Evolutionary conservation across 2,329 filamentous ascomycete genomes (phyloP).

Genomic region (Fusarium pseudocircinatum): DNA sequence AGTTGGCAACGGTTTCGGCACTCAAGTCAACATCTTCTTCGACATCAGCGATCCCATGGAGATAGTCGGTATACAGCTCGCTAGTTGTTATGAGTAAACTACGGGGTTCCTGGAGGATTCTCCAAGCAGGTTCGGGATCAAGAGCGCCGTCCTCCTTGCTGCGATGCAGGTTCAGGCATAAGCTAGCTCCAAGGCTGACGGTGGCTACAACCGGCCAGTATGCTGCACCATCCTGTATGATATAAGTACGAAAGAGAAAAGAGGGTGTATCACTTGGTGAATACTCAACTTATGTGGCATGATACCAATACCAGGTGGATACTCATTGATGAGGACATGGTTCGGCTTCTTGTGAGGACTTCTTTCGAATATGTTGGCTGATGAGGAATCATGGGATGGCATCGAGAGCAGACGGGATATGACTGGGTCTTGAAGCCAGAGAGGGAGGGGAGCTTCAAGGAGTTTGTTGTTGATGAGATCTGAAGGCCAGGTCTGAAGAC

Average conservation of each 20-base stretch:
- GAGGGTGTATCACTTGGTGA: slow-evolving; percentile 26
- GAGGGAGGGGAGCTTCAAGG: slow-evolving; percentile 76
- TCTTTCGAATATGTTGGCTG: slow-evolving; percentile 60
- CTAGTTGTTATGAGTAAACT: slow-evolving; percentile 80
- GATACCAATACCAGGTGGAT: slow-evolving; percentile 87
- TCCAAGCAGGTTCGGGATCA: slow-evolving; percentile 59
- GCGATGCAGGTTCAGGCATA: slow-evolving; percentile 81
- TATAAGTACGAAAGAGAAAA: slow-evolving; percentile 46
- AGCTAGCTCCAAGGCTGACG: slow-evolving; percentile 80
- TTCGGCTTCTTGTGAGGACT: slow-evolving; percentile 84
- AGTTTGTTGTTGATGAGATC: slow-evolving; percentile 82
- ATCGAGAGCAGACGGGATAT: slow-evolving; percentile 68
- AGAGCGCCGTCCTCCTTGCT: slow-evolving; percentile 70
- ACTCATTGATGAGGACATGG: slow-evolving; percentile 95
- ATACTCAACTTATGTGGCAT: slow-evolving; percentile 83
- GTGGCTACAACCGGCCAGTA: slow-evolving; percentile 92
- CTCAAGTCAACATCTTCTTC: slow-evolving; percentile 73
- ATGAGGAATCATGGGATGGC: slow-evolving; percentile 46
- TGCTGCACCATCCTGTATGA: slow-evolving; percentile 75
- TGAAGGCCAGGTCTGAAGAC: slow-evolving; percentile 91
- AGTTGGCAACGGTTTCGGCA: slow-evolving; percentile 73
- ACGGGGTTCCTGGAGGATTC: slow-evolving; percentile 83
- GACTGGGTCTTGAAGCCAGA: slow-evolving; percentile 78
- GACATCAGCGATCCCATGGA: slow-evolving; percentile 79
- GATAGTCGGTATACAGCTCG: slow-evolving; percentile 72